phyloP scores from a whole-genome alignment of 2,329 filamentous ascomycete genomes.

The Plenodomus tracheiphilus region DNA sequence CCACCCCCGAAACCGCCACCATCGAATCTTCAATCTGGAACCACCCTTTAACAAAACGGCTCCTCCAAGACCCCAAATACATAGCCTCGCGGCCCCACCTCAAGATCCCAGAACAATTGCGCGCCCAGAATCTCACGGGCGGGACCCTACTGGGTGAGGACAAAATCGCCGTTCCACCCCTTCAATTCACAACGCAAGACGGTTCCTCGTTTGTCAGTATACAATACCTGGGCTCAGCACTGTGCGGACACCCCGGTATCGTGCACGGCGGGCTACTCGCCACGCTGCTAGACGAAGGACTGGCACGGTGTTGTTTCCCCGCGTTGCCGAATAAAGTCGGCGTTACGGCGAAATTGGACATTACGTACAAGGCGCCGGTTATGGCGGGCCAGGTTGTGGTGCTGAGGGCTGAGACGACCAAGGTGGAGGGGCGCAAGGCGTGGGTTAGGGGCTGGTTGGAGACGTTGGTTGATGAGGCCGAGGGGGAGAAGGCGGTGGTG shows the following conservation, averaged over 20 bases:
- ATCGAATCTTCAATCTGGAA: conserved; percentile 75
- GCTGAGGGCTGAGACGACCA: conserved; percentile 75
- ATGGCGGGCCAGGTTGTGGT: conserved; percentile 76
- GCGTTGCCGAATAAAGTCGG: conserved; percentile 84
- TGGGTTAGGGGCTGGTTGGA: conserved; percentile 91
- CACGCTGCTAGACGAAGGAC: conserved; percentile 88
- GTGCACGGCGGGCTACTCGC: conserved; percentile 89
- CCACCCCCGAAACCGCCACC: conserved; percentile 56
- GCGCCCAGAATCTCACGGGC: conserved; percentile 76
- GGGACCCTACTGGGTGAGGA: conserved; percentile 76
- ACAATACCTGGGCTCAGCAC: conserved; percentile 73
- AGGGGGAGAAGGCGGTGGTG: conserved; percentile 63
- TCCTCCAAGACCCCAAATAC: conserved; percentile 69
- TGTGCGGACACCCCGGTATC: conserved; percentile 89
- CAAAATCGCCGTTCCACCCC: conserved; percentile 78
- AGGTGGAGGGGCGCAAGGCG: conserved; percentile 89
- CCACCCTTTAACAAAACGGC: conserved; percentile 71
- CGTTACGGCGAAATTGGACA: conserved; percentile 81
- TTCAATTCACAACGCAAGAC: conserved; percentile 68
- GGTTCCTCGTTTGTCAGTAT: conserved; percentile 62
- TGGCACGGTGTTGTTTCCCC: conserved; percentile 85
- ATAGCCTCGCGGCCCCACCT: conserved; percentile 82
- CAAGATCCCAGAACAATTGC: conserved; percentile 74
- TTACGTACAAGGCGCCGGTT: conserved; percentile 81
- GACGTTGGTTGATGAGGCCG: conserved; percentile 74